phyloP scores from a whole-genome alignment of 805 yeast species.

The Komagataella phaffii region DNA sequence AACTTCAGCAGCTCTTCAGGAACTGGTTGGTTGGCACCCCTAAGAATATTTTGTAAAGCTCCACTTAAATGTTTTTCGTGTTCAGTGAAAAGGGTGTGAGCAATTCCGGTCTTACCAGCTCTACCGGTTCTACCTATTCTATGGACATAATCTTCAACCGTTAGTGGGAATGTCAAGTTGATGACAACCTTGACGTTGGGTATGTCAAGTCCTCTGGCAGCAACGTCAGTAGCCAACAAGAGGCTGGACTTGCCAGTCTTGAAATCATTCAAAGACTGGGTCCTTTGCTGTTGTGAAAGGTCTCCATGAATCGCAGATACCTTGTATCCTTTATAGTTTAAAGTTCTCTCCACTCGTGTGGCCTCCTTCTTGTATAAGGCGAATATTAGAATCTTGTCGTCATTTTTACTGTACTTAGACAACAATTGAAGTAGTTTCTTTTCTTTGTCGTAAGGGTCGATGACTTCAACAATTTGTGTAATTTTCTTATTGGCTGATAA shows the following conservation, averaged over 20 bases:
- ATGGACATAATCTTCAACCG: conserved; percentile 94
- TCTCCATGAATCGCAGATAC: conserved; percentile 97
- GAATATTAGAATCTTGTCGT: conserved; percentile 82
- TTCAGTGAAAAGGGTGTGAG: conserved; percentile 92
- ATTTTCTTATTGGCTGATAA: conserved; percentile 90
- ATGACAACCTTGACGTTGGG: conserved; percentile 95
- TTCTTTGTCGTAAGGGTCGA: conserved; percentile 75
- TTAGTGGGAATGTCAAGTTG: conserved; percentile 89
- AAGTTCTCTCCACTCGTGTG: conserved; percentile 67
- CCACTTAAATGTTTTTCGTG: conserved; percentile 95
- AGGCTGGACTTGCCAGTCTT: conserved; percentile 66
- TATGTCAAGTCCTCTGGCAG: conserved; percentile 95
- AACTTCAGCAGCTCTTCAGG: conserved; percentile 91
- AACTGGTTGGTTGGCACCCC: conserved; percentile 91
- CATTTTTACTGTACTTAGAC: conserved; percentile 54
- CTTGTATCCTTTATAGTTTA: conserved; percentile 57
- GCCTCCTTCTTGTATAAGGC: conserved; percentile 97
- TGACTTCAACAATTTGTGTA: conserved; percentile 85
- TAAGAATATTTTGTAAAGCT: conserved; percentile 78
- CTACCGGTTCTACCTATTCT: conserved; percentile 97
- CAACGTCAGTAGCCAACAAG: conserved; percentile 93
- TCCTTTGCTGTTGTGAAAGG: conserved; percentile 82
- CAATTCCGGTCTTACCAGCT: conserved; percentile 91
- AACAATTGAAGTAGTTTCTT: conserved; percentile 58
- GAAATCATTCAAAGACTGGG: conserved; percentile 74